Evolutionary conservation across 495 filamentous ascomycete genomes (phyloP).

Genomic region (Aspergillus coremiiformis): DNA sequence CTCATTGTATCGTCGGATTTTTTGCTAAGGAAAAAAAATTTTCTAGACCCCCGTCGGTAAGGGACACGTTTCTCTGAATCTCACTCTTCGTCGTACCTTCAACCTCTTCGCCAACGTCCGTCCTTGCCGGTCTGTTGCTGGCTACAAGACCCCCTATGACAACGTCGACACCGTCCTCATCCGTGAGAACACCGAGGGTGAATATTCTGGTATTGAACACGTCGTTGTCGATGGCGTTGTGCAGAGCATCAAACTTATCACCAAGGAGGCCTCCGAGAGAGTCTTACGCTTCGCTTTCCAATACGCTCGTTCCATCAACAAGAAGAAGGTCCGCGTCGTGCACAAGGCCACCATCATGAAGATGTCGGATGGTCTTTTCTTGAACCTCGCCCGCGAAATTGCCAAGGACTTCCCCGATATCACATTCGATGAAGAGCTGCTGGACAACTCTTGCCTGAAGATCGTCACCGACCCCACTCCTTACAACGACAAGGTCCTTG

Average conservation of each 20-base stretch:
- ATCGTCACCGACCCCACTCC: conserved; percentile 89
- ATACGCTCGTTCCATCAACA: conserved; percentile 83
- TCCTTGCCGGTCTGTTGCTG: conserved; percentile 90
- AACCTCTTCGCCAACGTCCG: conserved; percentile 99
- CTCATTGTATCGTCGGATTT: neutral
- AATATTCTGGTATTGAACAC: conserved; percentile 99
- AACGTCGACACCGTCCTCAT: conserved; percentile 95
- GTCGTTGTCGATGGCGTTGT: conserved; percentile 97
- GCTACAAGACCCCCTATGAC: conserved; percentile 98
- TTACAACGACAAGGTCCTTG: conserved; percentile 98
- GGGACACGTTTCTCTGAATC: conserved; percentile 97
- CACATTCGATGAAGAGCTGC: conserved; percentile 91
- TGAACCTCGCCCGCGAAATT: conserved; percentile 72
- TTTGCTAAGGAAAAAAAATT: conserved; percentile 8
- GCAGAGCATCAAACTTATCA: conserved; percentile 99
- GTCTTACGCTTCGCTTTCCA: conserved; percentile 97
- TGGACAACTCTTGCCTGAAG: conserved; percentile 98
- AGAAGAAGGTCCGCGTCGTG: conserved; percentile 91
- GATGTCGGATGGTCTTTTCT: conserved; percentile 98
- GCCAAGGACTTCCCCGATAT: conserved; percentile 90
- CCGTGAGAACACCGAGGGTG: conserved; percentile 99
- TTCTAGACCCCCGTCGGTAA: conserved; percentile 89
- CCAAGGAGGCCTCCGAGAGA: conserved; percentile 82
- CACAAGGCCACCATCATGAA: conserved; percentile 99
- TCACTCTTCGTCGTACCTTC: conserved; percentile 96